Evolutionary conservation across 345 rosid species (phyloP).

Genomic region (Eutrema japonicum): DNA sequence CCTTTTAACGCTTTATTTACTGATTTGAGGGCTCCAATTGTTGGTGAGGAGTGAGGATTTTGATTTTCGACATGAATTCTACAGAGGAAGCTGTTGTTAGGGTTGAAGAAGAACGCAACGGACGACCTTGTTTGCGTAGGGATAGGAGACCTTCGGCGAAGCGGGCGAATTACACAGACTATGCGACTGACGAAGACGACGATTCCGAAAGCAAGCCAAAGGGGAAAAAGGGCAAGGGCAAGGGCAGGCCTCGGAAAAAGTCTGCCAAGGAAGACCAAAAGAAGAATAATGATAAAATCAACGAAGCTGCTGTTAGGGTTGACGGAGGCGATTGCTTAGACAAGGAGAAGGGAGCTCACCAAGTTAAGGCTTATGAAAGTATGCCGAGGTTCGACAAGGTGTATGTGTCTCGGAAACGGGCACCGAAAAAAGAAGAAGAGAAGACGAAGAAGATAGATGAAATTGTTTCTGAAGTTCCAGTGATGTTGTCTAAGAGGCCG

Average conservation of each 20-base stretch:
- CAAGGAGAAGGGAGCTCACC: not conserved
- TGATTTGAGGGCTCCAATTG: not conserved
- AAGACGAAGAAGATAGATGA: not conserved
- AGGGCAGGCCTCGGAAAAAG: not conserved
- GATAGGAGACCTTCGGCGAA: not conserved
- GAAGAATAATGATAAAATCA: not conserved
- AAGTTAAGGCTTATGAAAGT: not conserved
- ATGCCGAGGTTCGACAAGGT: not conserved
- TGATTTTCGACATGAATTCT: slow-evolving; percentile 4
- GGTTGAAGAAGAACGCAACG: slow-evolving; percentile 1
- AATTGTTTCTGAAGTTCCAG: not conserved
- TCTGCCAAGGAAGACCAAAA: not conserved
- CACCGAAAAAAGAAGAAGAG: not conserved
- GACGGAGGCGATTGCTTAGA: not conserved
- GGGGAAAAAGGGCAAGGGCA: not conserved
- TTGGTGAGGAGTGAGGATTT: not conserved
- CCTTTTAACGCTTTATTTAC: not conserved
- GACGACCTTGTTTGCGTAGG: not conserved
- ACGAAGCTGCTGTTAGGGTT: not conserved
- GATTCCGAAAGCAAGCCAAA: not conserved
- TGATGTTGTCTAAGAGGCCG: not conserved
- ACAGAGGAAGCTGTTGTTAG: not conserved
- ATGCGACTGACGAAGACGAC: slow-evolving; percentile 4
- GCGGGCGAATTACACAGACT: not conserved
- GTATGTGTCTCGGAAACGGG: not conserved